Percentiles rank a stretch among this genome's conserved stretches.
Conservation (phyloP, 2,329 filamentous ascomycete species). For the Chalaropsis ovoidea region DNA sequence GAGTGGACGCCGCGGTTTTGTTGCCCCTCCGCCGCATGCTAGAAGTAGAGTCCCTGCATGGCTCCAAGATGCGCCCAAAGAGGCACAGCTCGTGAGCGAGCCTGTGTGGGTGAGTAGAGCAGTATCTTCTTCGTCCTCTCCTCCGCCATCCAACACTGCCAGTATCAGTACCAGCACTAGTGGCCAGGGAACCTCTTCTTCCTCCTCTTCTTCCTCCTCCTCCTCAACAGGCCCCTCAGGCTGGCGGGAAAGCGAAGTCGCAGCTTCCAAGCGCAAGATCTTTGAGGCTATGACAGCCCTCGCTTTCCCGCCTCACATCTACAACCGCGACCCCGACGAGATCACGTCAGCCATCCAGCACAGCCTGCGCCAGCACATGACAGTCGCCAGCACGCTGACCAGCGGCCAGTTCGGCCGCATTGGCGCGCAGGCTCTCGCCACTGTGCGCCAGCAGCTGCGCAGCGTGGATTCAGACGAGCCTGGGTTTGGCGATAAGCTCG, state of each 20-base stretch:
- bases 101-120: background rate
- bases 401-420: constrained; percentile 22
- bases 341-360: constrained; percentile 19
- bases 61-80: constrained; percentile 11
- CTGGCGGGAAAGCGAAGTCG: constrained; percentile 1
- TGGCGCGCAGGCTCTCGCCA: constrained; percentile 17
- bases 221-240: background rate
- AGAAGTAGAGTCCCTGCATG: constrained; percentile 13
- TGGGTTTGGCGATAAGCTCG: constrained; percentile 14
- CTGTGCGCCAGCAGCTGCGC: constrained; percentile 10
- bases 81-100: constrained; percentile 7
- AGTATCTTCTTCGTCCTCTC: constrained; percentile 2
- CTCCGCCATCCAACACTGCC: background rate
- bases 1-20: constrained; percentile 3
- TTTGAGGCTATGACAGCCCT: constrained; percentile 10
- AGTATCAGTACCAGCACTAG: background rate
- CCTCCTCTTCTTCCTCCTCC: background rate
- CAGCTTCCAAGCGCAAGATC: constrained; percentile 7
- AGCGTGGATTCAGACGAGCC: background rate
- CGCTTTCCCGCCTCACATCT: constrained; percentile 3
- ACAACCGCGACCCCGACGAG: constrained; percentile 18
- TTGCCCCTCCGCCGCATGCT: background rate
- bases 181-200: constrained; percentile 1
- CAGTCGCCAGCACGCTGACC: constrained; percentile 8
- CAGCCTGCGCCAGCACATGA: constrained; percentile 22